Percentiles rank a stretch among this genome's conserved stretches.
Evolutionary conservation across 1,284 basidiomycete species (phyloP).

Genomic region (Naganishia liquefaciens): DNA sequence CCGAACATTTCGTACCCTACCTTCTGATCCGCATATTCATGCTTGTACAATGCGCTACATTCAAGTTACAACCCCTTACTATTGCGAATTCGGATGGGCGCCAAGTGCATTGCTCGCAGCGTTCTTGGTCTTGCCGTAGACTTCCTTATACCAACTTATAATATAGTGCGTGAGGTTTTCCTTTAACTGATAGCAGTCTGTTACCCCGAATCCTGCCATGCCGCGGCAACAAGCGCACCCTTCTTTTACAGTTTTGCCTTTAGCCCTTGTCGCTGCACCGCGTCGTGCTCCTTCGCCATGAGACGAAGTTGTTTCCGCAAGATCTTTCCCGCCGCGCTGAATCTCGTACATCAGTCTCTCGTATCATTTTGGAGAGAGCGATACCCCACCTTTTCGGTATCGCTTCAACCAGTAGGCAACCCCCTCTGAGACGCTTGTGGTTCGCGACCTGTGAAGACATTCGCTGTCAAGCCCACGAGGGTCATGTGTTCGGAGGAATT

Average conservation of each 20-base stretch:
- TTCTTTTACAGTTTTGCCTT: conserved; percentile 7
- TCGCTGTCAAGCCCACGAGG: conserved; percentile 58
- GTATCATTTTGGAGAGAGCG: background rate
- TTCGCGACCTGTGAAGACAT: conserved; percentile 62
- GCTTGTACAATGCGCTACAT: no score
- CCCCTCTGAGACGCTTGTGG: conserved; percentile 57
- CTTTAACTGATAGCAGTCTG: no score
- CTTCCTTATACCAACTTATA: no score
- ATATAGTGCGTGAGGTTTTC: no score
- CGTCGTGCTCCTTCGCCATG: conserved; percentile 27
- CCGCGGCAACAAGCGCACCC: background rate
- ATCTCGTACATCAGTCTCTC: background rate
- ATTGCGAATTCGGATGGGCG: no score
- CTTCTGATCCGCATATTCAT: no score
- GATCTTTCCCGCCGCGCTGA: conserved; percentile 52
- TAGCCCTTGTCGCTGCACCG: background rate
- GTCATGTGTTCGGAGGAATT: conserved; percentile 39
- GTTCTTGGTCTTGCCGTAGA: no score
- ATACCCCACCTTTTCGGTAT: conserved; percentile 54
- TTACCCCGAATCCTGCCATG: no score
- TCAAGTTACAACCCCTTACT: no score
- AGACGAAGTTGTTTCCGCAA: conserved; percentile 45
- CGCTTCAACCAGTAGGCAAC: conserved; percentile 54
- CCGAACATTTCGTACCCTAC: no score
- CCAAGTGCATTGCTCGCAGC: no score